Evolutionary conservation across 768 basidiomycete species (phyloP).

Genomic region (Agrocybe chaxingu): DNA sequence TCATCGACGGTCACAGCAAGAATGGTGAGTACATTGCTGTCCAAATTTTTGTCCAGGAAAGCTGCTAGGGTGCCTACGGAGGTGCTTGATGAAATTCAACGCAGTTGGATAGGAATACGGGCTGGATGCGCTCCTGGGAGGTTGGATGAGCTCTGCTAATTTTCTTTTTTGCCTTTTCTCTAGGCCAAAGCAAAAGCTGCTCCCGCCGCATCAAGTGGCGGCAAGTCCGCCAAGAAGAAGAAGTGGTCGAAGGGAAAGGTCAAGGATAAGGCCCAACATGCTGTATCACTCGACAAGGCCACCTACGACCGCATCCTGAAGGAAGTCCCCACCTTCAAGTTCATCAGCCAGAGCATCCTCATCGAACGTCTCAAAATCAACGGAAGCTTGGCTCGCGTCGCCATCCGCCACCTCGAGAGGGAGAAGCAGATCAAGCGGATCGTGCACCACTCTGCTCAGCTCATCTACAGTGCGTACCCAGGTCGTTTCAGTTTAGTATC

Average conservation of each 20-base stretch:
- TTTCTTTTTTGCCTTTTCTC: slow-evolving; percentile 16
- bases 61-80: slow-evolving; percentile 4
- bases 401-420: slow-evolving; percentile 89
- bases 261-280: slow-evolving; percentile 99
- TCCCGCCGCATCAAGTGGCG: slow-evolving; percentile 65
- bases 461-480: slow-evolving; percentile 80
- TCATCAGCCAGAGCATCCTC: slow-evolving; percentile 97
- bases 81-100: background rate
- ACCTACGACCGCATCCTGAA: slow-evolving; percentile 94
- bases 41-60: slow-evolving; percentile 3
- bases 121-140: slow-evolving; percentile 35
- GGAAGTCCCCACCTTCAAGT: slow-evolving; percentile 98
- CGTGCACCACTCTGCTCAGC: slow-evolving; percentile 91
- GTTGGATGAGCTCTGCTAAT: slow-evolving; percentile 19
- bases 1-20: slow-evolving; percentile 39
- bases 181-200: slow-evolving; percentile 77
- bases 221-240: slow-evolving; percentile 98
- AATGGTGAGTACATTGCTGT: slow-evolving; percentile 37
- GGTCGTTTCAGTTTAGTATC: background rate
- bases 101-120: slow-evolving; percentile 3
- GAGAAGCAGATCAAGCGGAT: slow-evolving; percentile 94
- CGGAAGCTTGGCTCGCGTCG: slow-evolving; percentile 88
- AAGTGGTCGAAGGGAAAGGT: slow-evolving; percentile 99
- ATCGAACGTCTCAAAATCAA: slow-evolving; percentile 98
- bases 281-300: slow-evolving; percentile 91